These are phyloP conservation scores for Thalassiosira gravida DNA, from an alignment of 352 stramenopile species.

Conservation along the genomic window DNA sequence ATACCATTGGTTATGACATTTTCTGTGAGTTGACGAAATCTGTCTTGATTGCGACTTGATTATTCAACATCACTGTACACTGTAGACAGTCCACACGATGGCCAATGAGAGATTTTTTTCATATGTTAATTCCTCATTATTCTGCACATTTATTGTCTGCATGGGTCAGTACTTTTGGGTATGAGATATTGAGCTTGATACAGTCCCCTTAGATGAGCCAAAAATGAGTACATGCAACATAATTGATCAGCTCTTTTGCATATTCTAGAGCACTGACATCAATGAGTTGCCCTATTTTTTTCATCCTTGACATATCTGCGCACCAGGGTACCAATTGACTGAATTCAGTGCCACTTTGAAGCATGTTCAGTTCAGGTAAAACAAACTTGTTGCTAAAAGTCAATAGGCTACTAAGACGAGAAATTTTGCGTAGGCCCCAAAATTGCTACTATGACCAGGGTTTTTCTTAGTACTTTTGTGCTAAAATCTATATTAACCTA, in stretches of 20 bases:
- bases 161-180: conserved; percentile 15
- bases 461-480: too few species aligned
- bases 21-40: conserved; percentile 14
- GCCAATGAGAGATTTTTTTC: conserved; percentile 29
- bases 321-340: too few species aligned
- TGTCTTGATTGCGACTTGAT: conserved; percentile 29
- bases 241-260: conserved; percentile 37
- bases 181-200: neutral
- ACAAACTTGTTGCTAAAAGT: too few species aligned
- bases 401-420: too few species aligned
- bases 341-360: too few species aligned
- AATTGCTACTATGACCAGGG: too few species aligned
- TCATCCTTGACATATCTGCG: too few species aligned
- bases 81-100: conserved; percentile 24
- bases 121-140: conserved; percentile 31
- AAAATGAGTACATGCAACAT: conserved; percentile 1
- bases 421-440: too few species aligned
- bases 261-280: conserved; percentile 38
- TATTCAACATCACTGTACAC: conserved; percentile 50
- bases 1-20: conserved; percentile 58
- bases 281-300: conserved; percentile 7
- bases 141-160: conserved; percentile 46
- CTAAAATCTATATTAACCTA: too few species aligned
- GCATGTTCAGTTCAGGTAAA: too few species aligned
- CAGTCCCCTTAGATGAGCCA: neutral